Base-by-base conservation (phyloP, 345 rosid species). In the Eucalyptus pauciflora region DNA sequence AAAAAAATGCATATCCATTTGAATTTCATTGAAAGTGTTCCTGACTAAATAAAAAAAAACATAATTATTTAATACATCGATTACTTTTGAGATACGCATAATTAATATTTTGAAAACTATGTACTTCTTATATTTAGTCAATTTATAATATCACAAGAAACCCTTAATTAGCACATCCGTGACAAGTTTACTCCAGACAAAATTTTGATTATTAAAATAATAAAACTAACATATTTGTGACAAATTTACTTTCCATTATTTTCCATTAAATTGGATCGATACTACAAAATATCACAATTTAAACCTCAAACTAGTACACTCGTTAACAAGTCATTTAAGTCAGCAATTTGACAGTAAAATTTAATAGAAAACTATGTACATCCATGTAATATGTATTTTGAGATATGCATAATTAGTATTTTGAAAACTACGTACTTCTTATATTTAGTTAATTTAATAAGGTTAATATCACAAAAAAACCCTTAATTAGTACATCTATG, bases 401-500 rank as follows among this genome's bases (percentile, higher is more conserved):
- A 51, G 54, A 51, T 51, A 51, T 2, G 0, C 54, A 51, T 51
- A 51, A 51, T 51, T 51, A 51, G 54, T 17, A 51, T 51, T 51
- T 51, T 51, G 22, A 51, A 51, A 7, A 17, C 4, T 3, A 51
- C 1, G 1, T 51, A 51, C 20, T 51, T 51, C 7, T 51, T 51
- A 16, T 51, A 51, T 51, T 16, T 51, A 16, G 54, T 51, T 16
- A 51, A 51, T 51, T 51, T 51, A 6, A 1, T 51, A 17, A 4
- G 13, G 29, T 24, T 8, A 56, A 24, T 24, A 56, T 56, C 13
- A 25, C 29, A 25, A 56, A 56, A 56, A 56, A 56, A 24, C 1
- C 2, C 3, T 10, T 22, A 56, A 56, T 56, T 56, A 22, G 1
- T 24, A 56, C 1, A 8, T 10, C 0, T 0, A 0, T 9, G 1